Evolutionary conservation across 2,329 filamentous ascomycete species (phyloP).

Genomic region (Nemania bipapillata): DNA sequence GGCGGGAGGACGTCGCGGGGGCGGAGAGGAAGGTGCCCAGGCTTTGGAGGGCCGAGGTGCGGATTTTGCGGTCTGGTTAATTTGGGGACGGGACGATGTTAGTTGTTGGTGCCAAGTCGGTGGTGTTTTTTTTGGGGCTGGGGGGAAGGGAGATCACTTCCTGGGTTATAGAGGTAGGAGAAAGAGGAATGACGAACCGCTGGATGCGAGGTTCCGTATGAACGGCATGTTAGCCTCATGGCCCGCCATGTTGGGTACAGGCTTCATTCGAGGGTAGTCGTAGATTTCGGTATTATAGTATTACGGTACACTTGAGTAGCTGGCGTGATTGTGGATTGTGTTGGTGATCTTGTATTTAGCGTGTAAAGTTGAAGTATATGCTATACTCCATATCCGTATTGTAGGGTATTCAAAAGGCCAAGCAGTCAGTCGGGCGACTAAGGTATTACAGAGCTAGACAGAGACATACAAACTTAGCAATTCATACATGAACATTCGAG

Average conservation of each 20-base stretch:
- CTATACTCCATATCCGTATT: too few species aligned
- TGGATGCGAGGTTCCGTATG: slow-evolving; percentile 84
- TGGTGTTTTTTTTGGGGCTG: not conserved
- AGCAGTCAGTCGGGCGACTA: not conserved
- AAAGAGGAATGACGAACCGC: slow-evolving; percentile 67
- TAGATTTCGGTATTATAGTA: not conserved
- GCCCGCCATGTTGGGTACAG: slow-evolving; percentile 52
- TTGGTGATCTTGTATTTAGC: not conserved
- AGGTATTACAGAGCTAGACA: slow-evolving; percentile 11
- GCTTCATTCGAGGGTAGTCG: not conserved
- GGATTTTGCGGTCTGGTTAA: slow-evolving; percentile 75
- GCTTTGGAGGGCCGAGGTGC: slow-evolving; percentile 79
- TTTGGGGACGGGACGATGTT: not conserved
- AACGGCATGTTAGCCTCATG: slow-evolving; percentile 72
- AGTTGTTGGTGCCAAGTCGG: not conserved
- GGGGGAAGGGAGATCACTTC: not conserved
- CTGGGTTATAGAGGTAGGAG: not conserved
- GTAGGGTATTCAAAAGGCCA: too few species aligned
- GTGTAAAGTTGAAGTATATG: not conserved
- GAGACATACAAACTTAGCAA: not conserved
- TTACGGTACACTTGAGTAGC: not conserved
- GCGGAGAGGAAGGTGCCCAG: slow-evolving; percentile 80
- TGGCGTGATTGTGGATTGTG: not conserved
- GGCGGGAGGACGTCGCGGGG: slow-evolving; percentile 60
- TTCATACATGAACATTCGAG: slow-evolving; percentile 5